These are phyloP conservation scores for Daedaleopsis nitida DNA, from an alignment of 768 basidiomycete genomes.

Conservation along the genomic window DNA sequence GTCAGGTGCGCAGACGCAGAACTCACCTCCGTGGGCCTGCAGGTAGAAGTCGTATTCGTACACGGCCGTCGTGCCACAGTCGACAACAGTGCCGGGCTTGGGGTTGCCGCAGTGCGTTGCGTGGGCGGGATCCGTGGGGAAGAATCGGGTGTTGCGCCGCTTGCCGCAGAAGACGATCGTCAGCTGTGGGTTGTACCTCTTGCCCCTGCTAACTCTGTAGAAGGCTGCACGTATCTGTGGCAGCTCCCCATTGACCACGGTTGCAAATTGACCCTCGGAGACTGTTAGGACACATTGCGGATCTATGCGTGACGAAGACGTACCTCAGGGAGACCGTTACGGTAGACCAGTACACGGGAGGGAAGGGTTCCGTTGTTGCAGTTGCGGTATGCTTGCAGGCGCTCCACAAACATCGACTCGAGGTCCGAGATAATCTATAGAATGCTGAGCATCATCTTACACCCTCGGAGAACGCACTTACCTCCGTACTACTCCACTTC, in stretches of 20 bases:
- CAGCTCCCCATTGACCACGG: conserved; percentile 60
- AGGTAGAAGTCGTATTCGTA: conserved; percentile 38
- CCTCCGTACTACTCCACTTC: conserved; percentile 46
- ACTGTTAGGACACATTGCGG: too few species aligned
- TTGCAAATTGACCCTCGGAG: conserved; percentile 81
- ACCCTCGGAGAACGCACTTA: conserved; percentile 9
- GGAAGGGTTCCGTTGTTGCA: conserved; percentile 61
- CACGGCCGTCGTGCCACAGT: conserved; percentile 67
- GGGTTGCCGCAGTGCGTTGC: conserved; percentile 76
- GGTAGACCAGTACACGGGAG: conserved; percentile 68
- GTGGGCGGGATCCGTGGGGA: conserved; percentile 47
- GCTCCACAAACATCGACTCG: conserved; percentile 67
- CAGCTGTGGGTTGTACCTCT: conserved; percentile 58
- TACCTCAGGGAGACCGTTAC: conserved; percentile 84
- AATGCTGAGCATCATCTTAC: too few species aligned
- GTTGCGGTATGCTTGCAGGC: conserved; percentile 57
- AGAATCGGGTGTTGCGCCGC: conserved; percentile 63
- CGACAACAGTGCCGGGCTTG: conserved; percentile 77
- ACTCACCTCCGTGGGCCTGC: conserved; percentile 19
- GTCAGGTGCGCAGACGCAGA: too few species aligned
- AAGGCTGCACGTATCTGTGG: conserved; percentile 65
- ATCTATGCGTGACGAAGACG: too few species aligned
- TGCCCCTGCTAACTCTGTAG: conserved; percentile 44
- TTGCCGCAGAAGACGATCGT: conserved; percentile 85
- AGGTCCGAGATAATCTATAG: conserved; percentile 82